Conservation (phyloP, 2,329 filamentous ascomycete genomes). For the Aspergillus fructus region DNA sequence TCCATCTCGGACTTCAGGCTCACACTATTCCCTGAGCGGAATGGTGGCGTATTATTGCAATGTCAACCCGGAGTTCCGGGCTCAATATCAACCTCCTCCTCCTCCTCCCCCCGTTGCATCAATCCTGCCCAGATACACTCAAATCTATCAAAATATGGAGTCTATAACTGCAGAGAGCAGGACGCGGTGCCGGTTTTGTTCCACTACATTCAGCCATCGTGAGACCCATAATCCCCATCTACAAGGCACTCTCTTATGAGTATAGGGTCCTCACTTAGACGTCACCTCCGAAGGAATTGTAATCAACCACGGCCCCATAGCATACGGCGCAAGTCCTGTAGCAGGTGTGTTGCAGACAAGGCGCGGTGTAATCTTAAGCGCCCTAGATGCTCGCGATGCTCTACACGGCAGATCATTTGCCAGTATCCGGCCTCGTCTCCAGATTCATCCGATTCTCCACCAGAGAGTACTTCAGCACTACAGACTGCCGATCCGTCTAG, state of each 20-base stretch:
- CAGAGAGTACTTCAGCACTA: neutral
- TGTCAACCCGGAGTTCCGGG: neutral
- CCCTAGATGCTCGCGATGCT: slow-evolving; percentile 6
- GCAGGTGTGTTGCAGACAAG: slow-evolving; percentile 1
- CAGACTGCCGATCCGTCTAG: neutral
- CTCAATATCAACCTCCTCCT: neutral
- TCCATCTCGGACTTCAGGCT: no score
- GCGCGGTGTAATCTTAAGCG: slow-evolving; percentile 7
- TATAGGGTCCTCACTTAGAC: slow-evolving; percentile 7
- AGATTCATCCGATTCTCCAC: neutral
- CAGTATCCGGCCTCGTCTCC: neutral
- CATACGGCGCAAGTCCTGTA: slow-evolving; percentile 3
- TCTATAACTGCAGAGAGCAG: neutral
- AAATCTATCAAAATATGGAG: neutral
- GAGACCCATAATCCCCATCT: neutral
- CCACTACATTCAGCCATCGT: slow-evolving; percentile 2
- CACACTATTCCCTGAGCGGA: no score
- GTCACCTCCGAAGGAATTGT: slow-evolving; percentile 4
- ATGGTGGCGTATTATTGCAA: no score
- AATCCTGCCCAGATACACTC: neutral
- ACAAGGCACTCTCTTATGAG: neutral
- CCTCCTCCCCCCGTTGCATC: neutral
- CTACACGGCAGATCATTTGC: neutral
- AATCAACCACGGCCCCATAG: neutral
- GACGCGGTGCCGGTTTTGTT: neutral